Conservation (phyloP, 805 yeast genomes). For the Limtongozyma cylindracea region DNA sequence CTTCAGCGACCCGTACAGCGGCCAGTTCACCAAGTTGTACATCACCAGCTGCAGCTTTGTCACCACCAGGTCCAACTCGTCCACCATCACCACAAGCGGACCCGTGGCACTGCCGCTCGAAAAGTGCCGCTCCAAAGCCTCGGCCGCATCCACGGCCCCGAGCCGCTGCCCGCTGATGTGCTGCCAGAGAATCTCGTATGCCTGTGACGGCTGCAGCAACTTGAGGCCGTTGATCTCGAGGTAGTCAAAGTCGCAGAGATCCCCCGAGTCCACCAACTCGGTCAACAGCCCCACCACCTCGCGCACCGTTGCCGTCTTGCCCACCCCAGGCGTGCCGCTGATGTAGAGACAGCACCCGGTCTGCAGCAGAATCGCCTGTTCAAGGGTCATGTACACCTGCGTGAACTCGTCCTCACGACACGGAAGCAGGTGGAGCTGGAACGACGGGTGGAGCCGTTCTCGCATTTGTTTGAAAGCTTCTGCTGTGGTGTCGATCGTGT, state of each 20-base stretch:
- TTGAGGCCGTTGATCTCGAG: constrained; percentile 84
- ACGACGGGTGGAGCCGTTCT: constrained; percentile 16
- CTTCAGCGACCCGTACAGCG: constrained; percentile 55
- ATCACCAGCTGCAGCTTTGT: constrained; percentile 62
- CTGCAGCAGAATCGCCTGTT: constrained; percentile 35
- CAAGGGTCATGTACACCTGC: constrained; percentile 38
- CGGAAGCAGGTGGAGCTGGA: constrained; percentile 31
- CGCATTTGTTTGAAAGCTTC: constrained; percentile 12
- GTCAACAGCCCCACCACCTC: constrained; percentile 21
- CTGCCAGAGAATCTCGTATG: constrained; percentile 70
- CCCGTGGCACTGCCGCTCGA: constrained; percentile 3
- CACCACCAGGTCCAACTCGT: constrained; percentile 83
- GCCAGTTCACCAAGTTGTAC: constrained; percentile 97
- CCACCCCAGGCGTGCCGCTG: constrained; percentile 96
- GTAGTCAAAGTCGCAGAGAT: constrained; percentile 27
- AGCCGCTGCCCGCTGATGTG: constrained; percentile 33
- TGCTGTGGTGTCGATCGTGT: constrained; percentile 4
- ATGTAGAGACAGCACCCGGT: constrained; percentile 73
- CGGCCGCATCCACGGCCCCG: constrained; percentile 37
- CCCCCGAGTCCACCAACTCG: constrained; percentile 6
- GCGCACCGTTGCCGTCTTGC: constrained; percentile 82
- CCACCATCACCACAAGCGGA: constrained; percentile 63
- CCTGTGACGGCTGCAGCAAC: constrained; percentile 48
- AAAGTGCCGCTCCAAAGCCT: constrained; percentile 49
- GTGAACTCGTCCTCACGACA: constrained; percentile 73